Evolutionary conservation across 108 stramenopile genomes (phyloP), one percentile per base, ranked within the genome.

Genomic region (Phaeodactylum tricornutum): DNA sequence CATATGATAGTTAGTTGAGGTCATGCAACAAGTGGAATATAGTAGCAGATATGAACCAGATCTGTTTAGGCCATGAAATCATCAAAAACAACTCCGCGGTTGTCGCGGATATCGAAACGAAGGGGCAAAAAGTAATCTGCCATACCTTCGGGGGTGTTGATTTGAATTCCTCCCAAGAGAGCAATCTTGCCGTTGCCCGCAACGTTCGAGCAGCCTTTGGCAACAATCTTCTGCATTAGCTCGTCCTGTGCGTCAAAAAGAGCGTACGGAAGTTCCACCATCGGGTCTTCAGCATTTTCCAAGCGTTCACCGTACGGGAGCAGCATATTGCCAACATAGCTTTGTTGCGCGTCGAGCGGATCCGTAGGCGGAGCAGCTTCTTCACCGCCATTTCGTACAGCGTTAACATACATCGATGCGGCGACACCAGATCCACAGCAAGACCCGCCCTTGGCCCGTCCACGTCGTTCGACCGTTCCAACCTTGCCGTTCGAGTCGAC

Each of bases 141-240:
- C 20, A 55, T 53, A 2, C 66, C 70, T 4, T 64, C 58, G 11
- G 62, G 59, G 32, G 79, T 80, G 53, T 85, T 85, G 59, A 85
- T 73, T 41, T 85, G 83, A 36, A 85, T 59, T n/a, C 82, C 83
- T 20, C 78, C 78, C 35, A 85, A 57, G n/a, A 79, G 12, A 24
- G 73, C 76, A 49, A 78, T 57, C 30, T 50, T 57, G 27, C 64
- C 71, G 25, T 65, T 45, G 12, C 20, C 38, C 22, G 42, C 55
- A n/a, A n/a, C n/a, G 11, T 41, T 29, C 9, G 43, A 29, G n/a
- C 56, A 43, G 19, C 52, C 60, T n/a, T 45, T 28, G 4, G 43
- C 30, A 14, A 82, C 64, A 50, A 82, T 82, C 26, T 58, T 29
- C n/a, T 59, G 49, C 38, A 77, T 66, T 49, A 82, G 37, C 27